Evolutionary conservation across 164 flowering plant species (phyloP), one percentile per base, ranked within the genome.

Genomic region (Macadamia integrifolia): DNA sequence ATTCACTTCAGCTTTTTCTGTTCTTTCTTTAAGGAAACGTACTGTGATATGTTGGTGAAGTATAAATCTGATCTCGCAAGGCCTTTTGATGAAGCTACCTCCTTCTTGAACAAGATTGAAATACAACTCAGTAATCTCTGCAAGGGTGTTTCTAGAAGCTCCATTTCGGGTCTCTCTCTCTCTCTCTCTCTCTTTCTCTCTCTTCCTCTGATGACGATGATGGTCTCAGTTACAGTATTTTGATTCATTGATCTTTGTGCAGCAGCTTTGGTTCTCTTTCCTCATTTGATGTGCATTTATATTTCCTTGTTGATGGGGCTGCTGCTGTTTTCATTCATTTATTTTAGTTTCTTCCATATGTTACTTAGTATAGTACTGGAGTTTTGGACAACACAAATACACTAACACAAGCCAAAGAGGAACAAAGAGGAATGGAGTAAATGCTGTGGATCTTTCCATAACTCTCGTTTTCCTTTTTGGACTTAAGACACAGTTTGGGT

Each of bases 31-130:
- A 10, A 87, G 92, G 85, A 83, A 64, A 81, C 83, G 0, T 87
- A 82, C 75, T 79, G 80, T 66, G 86, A 83, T 5, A 76, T 87
- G 67, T 62, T 87, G 81, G 80, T 79, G 68, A 87, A 87, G 72
- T 86, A 81, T 66, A 87, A 84, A 67, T 73, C 87, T 31, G 92
- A 86, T 75, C 84, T 87, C 1, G 66, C 76, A 4, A 75, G 81
- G 77, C 86, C 88, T 23, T 83, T 86, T 14, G 84, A 77, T 53
- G 89, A 86, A 72, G 92, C 89, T 1, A 80, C 83, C 28, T 69
- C 82, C 6, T 87, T 87, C 80, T 74, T 87, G 73, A 80, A 78
- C 80, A 74, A 79, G 67, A 78, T 83, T 17, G 82, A 87, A 78
- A 60, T 66, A 74, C 88, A 86, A 63, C 85, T 87, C 14, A 74